Base-by-base conservation (phyloP, 1,284 basidiomycete species). In the Gymnopus androsaceus region DNA sequence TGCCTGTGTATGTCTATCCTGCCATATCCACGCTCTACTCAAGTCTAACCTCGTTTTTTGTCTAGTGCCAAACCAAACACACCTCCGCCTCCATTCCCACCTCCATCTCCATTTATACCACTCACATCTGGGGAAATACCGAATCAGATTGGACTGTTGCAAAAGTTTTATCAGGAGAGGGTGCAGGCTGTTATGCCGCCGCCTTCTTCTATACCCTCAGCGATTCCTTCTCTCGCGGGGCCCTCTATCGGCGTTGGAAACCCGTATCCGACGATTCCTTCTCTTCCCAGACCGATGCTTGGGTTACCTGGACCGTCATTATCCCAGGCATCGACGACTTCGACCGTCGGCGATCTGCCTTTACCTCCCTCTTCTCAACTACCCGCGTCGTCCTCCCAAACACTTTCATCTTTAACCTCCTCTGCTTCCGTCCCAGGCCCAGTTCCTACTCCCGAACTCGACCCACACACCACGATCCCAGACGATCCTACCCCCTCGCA, bases 101-200 rank as follows among this genome's bases (percentile, higher is more conserved):
- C 88, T 0, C 95, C 95, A 0, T 88, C 90, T 0, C 80, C 90
- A 0, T 90, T 95, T 63, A 69, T 93, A 3, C 84, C 84, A 1
- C 77, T 98, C 62, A 82, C 81, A 2, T 75, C 82, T 1, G 74
- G 74, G 41, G 84, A 82, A 46, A 76, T 92, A 63, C 83, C 90
- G 17, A 75, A 84, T 15, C 92, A 95, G 65, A 93, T 97, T 62
- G 95, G 92, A 1, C 73, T 98, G 27, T 81, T 98, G 62, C 89
- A 84, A 59, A 70, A 81, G 0, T 97, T 88, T 74, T 95, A 90
- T 66, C 79, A 85, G 28, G 64, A 69, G 33, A 84, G 88, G 21
- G 72, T 93, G 52, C 66, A 75, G 2, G 61, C 73, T 19, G 67
- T 82, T 51, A 72, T 55, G 44, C 49, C 53, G n/a, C 49, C 56